phyloP scores from a whole-genome alignment of 139 green algal genomes.

The Diplosphaera chodatii region DNA sequence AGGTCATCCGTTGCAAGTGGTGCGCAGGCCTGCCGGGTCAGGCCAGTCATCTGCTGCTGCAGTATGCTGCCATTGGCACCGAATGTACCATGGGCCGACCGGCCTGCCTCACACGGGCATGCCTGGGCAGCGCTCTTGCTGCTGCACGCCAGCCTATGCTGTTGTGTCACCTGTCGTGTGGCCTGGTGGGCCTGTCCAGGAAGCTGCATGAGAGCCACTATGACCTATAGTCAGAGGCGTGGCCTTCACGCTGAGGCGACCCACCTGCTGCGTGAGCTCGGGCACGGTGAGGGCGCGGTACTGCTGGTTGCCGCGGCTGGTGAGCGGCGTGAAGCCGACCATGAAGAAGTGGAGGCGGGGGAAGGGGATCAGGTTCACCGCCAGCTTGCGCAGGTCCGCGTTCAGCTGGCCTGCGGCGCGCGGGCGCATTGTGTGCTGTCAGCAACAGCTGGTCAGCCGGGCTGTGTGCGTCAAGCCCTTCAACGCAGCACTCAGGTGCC shows the following conservation, averaged over 20 bases:
- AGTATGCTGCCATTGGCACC: too few relatives aligned
- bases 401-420: conserved; percentile 70
- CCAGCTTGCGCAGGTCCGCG: conserved; percentile 79
- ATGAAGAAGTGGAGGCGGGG: conserved; percentile 77
- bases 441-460: conserved; percentile 31
- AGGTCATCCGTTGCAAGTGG: too few relatives aligned
- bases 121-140: too few relatives aligned
- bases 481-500: conserved; percentile 28
- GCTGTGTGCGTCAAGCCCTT: conserved; percentile 73
- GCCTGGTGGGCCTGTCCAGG: too few relatives aligned
- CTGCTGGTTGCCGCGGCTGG: conserved; percentile 90
- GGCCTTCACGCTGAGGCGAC: too few relatives aligned
- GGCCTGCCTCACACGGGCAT: too few relatives aligned
- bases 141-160: too few relatives aligned
- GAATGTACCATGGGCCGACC: too few relatives aligned
- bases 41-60: too few relatives aligned
- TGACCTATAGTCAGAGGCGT: too few relatives aligned
- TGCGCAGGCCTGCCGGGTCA: too few relatives aligned
- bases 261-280: conserved; percentile 98
- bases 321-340: conserved; percentile 60
- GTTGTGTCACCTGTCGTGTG: neutral
- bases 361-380: conserved; percentile 75
- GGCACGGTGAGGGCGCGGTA: conserved; percentile 89
- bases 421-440: conserved; percentile 59
- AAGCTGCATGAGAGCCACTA: too few relatives aligned